These are phyloP conservation scores for Rutstroemia sp. DNA, from an alignment of 2,329 filamentous ascomycete genomes.

Conservation along the genomic window DNA sequence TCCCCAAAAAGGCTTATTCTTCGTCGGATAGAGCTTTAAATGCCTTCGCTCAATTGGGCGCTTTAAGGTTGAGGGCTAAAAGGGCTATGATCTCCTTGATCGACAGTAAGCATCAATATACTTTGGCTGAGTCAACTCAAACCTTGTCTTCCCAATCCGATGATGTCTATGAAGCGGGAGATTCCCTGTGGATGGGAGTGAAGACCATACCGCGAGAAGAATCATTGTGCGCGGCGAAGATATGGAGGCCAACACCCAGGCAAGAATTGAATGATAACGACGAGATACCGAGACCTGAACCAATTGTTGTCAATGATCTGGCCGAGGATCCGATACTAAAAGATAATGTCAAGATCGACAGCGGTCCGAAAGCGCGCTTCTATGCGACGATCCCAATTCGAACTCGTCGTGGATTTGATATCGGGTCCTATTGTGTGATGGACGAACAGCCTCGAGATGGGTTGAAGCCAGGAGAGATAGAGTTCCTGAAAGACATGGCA, in stretches of 20 bases:
- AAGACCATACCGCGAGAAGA: constrained; percentile 4
- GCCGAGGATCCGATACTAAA: constrained; percentile 12
- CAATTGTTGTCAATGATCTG: constrained; percentile 9
- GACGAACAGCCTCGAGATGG: constrained; percentile 48
- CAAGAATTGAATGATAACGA: background rate
- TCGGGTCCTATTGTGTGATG: constrained; percentile 35
- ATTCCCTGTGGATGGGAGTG: constrained; percentile 5
- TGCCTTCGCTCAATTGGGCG: constrained; percentile 40
- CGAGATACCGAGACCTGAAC: background rate
- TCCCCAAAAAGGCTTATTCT: background rate
- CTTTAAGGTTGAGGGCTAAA: constrained; percentile 38
- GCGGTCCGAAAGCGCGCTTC: constrained; percentile 18
- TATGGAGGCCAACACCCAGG: background rate
- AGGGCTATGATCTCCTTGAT: constrained; percentile 38
- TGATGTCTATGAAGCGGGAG: constrained; percentile 5
- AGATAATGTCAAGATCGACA: constrained; percentile 13
- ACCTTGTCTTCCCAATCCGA: constrained; percentile 29
- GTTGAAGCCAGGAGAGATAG: constrained; percentile 39
- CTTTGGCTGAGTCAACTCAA: constrained; percentile 36
- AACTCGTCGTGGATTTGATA: constrained; percentile 21
- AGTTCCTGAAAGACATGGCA: constrained; percentile 50
- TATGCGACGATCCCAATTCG: constrained; percentile 23
- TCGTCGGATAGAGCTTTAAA: constrained; percentile 38
- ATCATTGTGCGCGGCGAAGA: constrained; percentile 22
- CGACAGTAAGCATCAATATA: constrained; percentile 22